phyloP scores from a whole-genome alignment of 1,139 yeast species.

The Debaryomyces coudertii region DNA sequence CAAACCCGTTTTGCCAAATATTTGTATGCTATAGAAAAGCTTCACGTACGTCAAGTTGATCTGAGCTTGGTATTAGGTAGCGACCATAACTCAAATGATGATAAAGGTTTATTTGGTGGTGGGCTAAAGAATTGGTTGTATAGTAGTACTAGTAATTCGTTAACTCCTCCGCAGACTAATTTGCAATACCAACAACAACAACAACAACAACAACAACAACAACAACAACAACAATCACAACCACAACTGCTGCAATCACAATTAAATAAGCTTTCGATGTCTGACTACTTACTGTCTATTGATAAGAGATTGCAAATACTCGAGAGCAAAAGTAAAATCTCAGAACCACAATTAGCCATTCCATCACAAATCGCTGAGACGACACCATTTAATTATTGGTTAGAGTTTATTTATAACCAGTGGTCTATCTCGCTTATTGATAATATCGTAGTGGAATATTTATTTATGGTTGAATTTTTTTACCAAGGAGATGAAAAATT shows the following conservation, averaged over 20 bases:
- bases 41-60: conserved; percentile 57
- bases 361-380: conserved; percentile 87
- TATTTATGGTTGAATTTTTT: conserved; percentile 75
- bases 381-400: conserved; percentile 63
- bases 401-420: conserved; percentile 75
- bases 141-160: conserved; percentile 10
- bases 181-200: conserved; percentile 5
- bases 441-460: conserved; percentile 76
- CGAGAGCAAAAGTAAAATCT: conserved; percentile 17
- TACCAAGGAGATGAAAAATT: conserved; percentile 50
- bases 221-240: not conserved
- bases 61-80: conserved; percentile 55
- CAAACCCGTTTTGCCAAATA: conserved; percentile 77
- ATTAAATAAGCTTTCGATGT: conserved; percentile 25
- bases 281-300: conserved; percentile 58
- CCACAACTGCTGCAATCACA: conserved; percentile 5
- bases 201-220: not conserved
- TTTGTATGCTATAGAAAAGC: conserved; percentile 69
- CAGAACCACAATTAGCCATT: conserved; percentile 64
- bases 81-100: conserved; percentile 27
- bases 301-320: conserved; percentile 59
- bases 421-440: conserved; percentile 76
- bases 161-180: conserved; percentile 7
- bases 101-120: conserved; percentile 27
- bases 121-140: conserved; percentile 34